A percentile compares a stretch with the other conserved stretches of the same genome.
Conservation (phyloP, 495 filamentous ascomycete genomes). For the Choiromyces venosus region DNA sequence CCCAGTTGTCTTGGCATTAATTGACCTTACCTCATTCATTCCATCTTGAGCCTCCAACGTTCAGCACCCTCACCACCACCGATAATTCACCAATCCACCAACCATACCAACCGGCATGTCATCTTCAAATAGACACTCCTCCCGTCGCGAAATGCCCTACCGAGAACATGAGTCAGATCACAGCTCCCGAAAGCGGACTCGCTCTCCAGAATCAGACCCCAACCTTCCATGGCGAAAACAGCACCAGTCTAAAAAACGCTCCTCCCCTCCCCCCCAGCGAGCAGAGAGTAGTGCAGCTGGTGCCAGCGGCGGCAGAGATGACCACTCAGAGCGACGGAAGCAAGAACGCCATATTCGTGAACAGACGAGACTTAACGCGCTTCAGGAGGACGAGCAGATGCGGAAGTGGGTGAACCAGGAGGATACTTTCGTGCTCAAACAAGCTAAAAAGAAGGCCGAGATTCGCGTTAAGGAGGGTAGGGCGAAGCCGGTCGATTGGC, state of each 20-base stretch:
- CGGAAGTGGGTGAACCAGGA: conserved; percentile 86
- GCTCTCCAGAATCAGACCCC: conserved; percentile 16
- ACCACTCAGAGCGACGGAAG: conserved; percentile 33
- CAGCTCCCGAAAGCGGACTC: conserved; percentile 19
- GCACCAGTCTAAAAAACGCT: conserved; percentile 7
- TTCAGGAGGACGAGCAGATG: conserved; percentile 70
- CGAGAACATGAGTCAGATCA: conserved; percentile 14
- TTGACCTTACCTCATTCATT: not conserved
- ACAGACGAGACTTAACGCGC: conserved; percentile 52
- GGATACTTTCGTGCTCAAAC: conserved; percentile 91
- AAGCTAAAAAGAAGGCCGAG: conserved; percentile 96
- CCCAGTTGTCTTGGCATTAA: not conserved
- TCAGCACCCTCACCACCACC: not conserved
- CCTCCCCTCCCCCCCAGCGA: conserved; percentile 11
- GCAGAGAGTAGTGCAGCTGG: conserved; percentile 3
- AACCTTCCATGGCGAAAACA: conserved; percentile 24
- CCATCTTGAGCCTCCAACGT: not conserved
- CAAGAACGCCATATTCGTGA: conserved; percentile 40
- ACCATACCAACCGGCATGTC: not conserved
- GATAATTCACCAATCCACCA: not conserved
- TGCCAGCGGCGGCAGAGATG: conserved; percentile 13
- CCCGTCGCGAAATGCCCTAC: conserved; percentile 31
- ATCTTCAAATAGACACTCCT: not conserved
- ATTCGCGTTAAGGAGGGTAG: conserved; percentile 91
- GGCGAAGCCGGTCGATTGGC: conserved; percentile 90